Percentiles rank a stretch among this genome's conserved stretches.
These are phyloP conservation scores for Dillenia suffruticosa DNA, from an alignment of 164 flowering plant species.

Conservation along the genomic window DNA sequence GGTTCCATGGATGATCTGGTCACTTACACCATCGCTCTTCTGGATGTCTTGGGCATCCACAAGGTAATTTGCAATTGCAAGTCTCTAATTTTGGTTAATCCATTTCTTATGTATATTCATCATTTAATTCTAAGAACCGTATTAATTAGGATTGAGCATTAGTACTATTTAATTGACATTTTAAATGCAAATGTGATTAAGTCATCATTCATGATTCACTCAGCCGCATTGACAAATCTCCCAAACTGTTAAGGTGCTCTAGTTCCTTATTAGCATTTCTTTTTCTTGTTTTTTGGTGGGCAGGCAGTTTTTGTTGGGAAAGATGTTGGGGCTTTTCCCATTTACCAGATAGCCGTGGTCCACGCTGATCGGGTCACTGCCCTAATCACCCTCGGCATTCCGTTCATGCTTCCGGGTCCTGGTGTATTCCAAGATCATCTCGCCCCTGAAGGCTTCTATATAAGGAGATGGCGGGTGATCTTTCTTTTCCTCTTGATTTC, in stretches of 20 bases:
- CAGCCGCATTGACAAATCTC: constrained; percentile 7
- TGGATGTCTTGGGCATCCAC: constrained; percentile 28
- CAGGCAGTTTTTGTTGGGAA: constrained; percentile 54
- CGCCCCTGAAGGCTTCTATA: constrained; percentile 60
- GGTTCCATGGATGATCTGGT: constrained; percentile 29
- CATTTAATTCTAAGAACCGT: too few species aligned
- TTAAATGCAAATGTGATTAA: background rate
- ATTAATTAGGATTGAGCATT: too few species aligned
- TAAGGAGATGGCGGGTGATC: constrained; percentile 40
- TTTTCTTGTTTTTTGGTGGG: constrained; percentile 10
- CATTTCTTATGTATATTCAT: too few species aligned
- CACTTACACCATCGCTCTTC: constrained; percentile 29
- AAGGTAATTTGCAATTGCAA: constrained; percentile 26
- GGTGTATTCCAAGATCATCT: constrained; percentile 2
- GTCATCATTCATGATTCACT: background rate
- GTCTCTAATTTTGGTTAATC: background rate
- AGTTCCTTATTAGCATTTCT: constrained; percentile 15
- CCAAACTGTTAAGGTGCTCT: constrained; percentile 3
- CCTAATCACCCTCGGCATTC: constrained; percentile 40
- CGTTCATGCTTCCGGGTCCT: constrained; percentile 32
- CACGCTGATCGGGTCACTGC: constrained; percentile 48
- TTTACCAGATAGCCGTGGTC: constrained; percentile 20
- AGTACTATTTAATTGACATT: background rate
- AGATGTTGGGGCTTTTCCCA: constrained; percentile 50
- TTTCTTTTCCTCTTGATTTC: background rate